Conservation (phyloP, 306 rosid genomes). For the peach (Prunus persica) region DNA sequence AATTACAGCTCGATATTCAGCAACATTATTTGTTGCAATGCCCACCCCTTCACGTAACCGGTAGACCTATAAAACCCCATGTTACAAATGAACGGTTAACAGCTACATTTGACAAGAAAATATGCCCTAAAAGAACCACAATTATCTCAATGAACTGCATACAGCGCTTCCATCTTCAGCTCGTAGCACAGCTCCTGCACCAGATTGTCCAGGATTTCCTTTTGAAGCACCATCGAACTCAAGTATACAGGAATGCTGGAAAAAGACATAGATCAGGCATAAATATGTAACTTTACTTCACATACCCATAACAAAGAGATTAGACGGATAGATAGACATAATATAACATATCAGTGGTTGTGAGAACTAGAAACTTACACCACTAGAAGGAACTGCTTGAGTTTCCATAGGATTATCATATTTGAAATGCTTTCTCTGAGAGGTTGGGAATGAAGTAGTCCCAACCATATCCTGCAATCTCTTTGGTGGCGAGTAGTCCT, state of each 20-base stretch:
- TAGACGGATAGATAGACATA: too few species aligned
- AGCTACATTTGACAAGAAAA: constrained; percentile 1
- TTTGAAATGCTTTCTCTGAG: constrained; percentile 21
- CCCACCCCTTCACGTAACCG: constrained; percentile 79
- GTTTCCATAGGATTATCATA: constrained; percentile 16
- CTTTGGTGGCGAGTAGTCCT: constrained; percentile 29
- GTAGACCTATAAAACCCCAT: constrained; percentile 48
- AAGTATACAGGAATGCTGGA: constrained; percentile 63
- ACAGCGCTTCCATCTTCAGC: constrained; percentile 74
- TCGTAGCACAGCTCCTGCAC: constrained; percentile 87
- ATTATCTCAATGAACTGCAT: not conserved
- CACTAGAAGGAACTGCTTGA: constrained; percentile 16
- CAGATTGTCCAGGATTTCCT: constrained; percentile 95
- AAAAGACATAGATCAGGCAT: constrained; percentile 15
- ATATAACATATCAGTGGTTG: too few species aligned
- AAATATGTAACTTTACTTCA: constrained; percentile 1
- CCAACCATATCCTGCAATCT: constrained; percentile 30
- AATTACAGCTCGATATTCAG: constrained; percentile 78
- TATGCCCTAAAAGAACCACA: not conserved
- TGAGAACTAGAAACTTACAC: constrained; percentile 43
- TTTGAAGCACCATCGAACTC: constrained; percentile 86
- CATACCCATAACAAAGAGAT: not conserved
- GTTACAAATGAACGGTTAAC: constrained; percentile 2
- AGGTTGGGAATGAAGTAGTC: constrained; percentile 18
- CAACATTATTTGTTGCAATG: constrained; percentile 57